Conservation (phyloP, 441 rosid genomes). For the Jatropha podagrica region DNA sequence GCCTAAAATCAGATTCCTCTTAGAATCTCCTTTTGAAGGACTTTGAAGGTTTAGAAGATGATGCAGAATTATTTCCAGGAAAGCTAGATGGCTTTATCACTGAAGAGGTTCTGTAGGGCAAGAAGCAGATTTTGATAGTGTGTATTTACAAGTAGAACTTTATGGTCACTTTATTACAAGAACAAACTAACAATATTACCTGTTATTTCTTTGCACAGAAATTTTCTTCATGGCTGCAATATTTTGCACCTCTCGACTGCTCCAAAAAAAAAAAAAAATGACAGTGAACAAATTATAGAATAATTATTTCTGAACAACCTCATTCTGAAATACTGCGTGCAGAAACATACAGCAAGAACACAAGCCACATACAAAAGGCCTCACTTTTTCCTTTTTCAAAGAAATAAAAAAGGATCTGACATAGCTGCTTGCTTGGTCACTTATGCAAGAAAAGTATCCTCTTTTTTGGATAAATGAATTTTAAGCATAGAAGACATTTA, state of each 20-base stretch:
- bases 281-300: background rate
- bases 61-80: constrained; percentile 33
- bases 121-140: background rate
- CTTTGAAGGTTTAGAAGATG: constrained; percentile 39
- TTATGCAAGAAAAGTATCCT: no score
- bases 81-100: constrained; percentile 25
- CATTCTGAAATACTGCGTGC: background rate
- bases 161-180: background rate
- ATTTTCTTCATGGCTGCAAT: constrained; percentile 67
- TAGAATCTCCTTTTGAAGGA: constrained; percentile 39
- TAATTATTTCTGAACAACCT: background rate
- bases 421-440: no score
- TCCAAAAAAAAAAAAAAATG: constrained; percentile 20
- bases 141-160: background rate
- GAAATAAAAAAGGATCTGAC: background rate
- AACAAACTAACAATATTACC: constrained; percentile 38
- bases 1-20: background rate
- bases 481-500: no score
- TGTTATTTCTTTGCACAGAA: constrained; percentile 47
- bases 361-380: background rate
- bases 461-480: no score
- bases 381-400: background rate
- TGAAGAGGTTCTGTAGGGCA: constrained; percentile 32
- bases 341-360: background rate
- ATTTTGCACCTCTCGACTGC: constrained; percentile 84